These are phyloP conservation scores for Thraustochytrium striatum DNA, from an alignment of 352 stramenopile species.

Conservation along the genomic window DNA sequence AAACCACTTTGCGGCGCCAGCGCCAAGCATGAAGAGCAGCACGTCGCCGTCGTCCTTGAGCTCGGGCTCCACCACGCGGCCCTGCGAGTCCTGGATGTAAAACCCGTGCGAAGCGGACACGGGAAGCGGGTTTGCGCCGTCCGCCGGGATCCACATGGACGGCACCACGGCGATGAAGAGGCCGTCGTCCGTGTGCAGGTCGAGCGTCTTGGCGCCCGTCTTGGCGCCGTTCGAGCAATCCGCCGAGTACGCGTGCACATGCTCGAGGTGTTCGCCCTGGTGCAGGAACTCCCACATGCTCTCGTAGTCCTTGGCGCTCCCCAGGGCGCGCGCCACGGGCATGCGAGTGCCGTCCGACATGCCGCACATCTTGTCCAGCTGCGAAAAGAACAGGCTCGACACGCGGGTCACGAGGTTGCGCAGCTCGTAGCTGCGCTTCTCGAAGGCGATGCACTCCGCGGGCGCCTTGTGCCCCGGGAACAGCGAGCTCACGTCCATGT, in stretches of 20 bases:
- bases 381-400: conserved; percentile 27
- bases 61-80: background rate
- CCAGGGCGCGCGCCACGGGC: background rate
- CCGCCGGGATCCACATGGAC: background rate
- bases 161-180: conserved; percentile 31
- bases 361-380: conserved; percentile 26
- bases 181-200: conserved; percentile 45
- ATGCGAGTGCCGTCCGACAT: background rate
- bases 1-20: background rate
- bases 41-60: conserved; percentile 1
- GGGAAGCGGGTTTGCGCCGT: background rate
- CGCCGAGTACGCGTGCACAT: conserved; percentile 45
- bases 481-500: background rate
- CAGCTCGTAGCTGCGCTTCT: background rate
- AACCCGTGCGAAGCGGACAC: background rate
- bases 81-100: background rate
- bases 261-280: conserved; percentile 14
- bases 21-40: conserved; percentile 29
- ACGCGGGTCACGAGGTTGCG: conserved; percentile 13
- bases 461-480: background rate
- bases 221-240: background rate
- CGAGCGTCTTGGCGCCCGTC: conserved; percentile 1
- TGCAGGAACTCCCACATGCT: background rate
- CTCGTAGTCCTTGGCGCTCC: background rate
- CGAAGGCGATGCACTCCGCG: conserved; percentile 11